phyloP scores from a whole-genome alignment of 176 grass and related monocot species.

The Zoysia japonica region DNA sequence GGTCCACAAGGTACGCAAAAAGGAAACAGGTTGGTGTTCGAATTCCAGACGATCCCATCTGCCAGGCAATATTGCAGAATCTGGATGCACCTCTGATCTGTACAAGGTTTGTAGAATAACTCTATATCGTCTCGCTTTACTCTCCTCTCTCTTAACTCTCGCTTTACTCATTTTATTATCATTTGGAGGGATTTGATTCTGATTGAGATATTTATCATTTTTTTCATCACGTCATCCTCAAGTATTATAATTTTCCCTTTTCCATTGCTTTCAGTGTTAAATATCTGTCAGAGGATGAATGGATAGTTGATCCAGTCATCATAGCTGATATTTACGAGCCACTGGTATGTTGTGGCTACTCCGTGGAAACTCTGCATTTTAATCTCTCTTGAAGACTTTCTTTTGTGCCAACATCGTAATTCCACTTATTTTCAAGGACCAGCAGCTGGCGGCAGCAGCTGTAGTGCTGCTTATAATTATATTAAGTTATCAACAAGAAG shows the following conservation, averaged over 20 bases:
- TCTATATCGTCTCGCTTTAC: background rate
- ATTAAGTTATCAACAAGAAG: background rate
- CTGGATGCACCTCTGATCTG: slow-evolving; percentile 83
- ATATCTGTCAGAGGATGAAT: slow-evolving; percentile 79
- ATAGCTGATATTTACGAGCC: slow-evolving; percentile 79
- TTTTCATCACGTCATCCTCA: background rate
- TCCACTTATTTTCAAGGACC: background rate
- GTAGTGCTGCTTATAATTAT: background rate
- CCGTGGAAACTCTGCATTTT: slow-evolving; percentile 1
- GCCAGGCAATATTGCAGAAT: slow-evolving; percentile 82
- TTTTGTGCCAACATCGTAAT: background rate
- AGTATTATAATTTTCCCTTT: slow-evolving; percentile 9
- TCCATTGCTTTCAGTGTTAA: slow-evolving; percentile 67
- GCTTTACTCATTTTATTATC: background rate
- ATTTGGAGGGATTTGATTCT: slow-evolving; percentile 14
- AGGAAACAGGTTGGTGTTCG: slow-evolving; percentile 85
- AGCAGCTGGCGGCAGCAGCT: background rate
- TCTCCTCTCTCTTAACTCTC: background rate
- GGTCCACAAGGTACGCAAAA: slow-evolving; percentile 69
- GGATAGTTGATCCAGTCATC: slow-evolving; percentile 85
- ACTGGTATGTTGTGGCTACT: slow-evolving; percentile 49
- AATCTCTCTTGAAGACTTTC: background rate
- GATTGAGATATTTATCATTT: background rate
- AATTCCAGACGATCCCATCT: slow-evolving; percentile 81
- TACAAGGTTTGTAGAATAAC: slow-evolving; percentile 66